Evolutionary conservation across 169 alveolate genomes (phyloP), one percentile per base, ranked within the genome.

Genomic region (Plasmodium cynomolgi): DNA sequence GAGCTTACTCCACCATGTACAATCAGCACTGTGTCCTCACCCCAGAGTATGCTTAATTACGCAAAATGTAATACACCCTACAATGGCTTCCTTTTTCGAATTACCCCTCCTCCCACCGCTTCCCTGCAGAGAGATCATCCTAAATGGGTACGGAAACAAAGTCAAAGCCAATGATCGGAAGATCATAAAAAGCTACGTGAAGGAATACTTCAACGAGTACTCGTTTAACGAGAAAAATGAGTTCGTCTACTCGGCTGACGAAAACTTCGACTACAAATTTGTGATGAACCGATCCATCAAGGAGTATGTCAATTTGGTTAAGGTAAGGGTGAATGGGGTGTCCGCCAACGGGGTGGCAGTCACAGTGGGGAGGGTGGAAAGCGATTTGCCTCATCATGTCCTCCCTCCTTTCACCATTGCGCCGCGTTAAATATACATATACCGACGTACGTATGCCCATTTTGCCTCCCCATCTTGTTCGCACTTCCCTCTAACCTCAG

Each of bases 151-250:
- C 74, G 86, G 91, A 17, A 90, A 68, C 29, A 90, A 79, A 39
- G 90, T 81, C 39, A 31, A 29, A 47, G 29, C 74, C 75, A 23
- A 34, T 2, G 94, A 90, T 44, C 62, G 94, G 17, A 90, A 62
- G 11, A 90, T 90, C n/a, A 44, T 90, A 90, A 90, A 90, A 44
- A 90, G 94, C 33, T 90, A 90, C 26, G 34, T 90, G 29, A 79
- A 80, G 50, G 94, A 90, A 90, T 90, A 90, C 23, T 90, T 90
- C 82, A 90, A 90, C 47, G 94, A 90, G 33, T 90, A 90, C 50
- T 56, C 91, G 31, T 90, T 90, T 90, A 90, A 90, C 37, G 94
- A 90, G 56, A 56, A 68, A 80, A 90, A 90, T 23, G 94, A 90
- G 56, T 90, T 90, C 50, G 83, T 90, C 50, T 90, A 80, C 71